Evolutionary conservation across 495 filamentous ascomycete species (phyloP), one percentile per base, ranked within the genome.

Genomic region (Talaromyces liani): DNA sequence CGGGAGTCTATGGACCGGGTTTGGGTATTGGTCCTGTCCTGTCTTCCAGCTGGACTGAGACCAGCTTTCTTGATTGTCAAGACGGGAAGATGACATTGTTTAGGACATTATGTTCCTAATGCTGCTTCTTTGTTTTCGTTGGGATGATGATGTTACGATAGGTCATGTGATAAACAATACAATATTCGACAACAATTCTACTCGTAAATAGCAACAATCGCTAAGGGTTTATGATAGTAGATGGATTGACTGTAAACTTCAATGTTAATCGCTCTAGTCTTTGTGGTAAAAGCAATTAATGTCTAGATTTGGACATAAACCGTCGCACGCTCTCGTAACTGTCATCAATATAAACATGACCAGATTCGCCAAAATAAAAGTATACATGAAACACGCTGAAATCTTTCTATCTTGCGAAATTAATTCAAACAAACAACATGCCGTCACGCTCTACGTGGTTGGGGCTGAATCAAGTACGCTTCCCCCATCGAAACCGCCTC

Each of bases 401-500:
- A 9, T 22, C 49, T 54, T 25, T 54, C 18, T 54, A 54, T 54
- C 49, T 54, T 5, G 10, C 36, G 1, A 10, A 36, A 36, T 16
- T 16, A 16, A 2, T 16, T 14, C 9, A 12, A 41, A 24, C 7
- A 53, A 53, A 53, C 7, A 33, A 33, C 22, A 24, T 53, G 18
- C 47, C n/a, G 8, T 34, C 33, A 9, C 29, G 0, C 5, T 6
- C 6, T 29, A 29, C 29, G 29, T 29, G 25, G 25, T 27, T 27
- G 4, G 25, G 25, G 2, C 10, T 18, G 20, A 49, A 49, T 55
- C 51, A 55, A 24, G 12, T 36, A 14, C 58, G 39, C 8, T 25
- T 29, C 58, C 24, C 33, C 60, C 60, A 62, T 29, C 60, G 39
- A 62, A 62, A 62, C 25, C 60, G 2, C 33, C 31, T 62, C 34